Base-by-base conservation (phyloP, 352 stramenopile species). In the Globisporangium radiosum region DNA sequence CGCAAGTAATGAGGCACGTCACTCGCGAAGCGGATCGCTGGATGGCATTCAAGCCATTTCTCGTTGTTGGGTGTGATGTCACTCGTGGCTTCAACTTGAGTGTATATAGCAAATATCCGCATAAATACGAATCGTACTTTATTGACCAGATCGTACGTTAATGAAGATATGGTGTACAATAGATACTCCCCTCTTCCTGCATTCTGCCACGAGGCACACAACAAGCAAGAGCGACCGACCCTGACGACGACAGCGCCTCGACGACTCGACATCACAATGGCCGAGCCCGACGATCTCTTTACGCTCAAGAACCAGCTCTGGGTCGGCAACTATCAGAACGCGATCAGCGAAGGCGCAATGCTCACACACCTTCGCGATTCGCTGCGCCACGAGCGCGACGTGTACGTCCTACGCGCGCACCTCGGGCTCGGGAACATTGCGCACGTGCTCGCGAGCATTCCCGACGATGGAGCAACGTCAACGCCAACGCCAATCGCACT, bases 231-330 rank as follows among this genome's bases (percentile, higher is more conserved):
- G 25, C 2, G 25, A 33, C 25, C 25, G 25, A 33, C 25, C 25
- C 25, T 33, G 2, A 33, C 25, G 25, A 33, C 25, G 25, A 33
- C 25, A 33, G 25, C 25, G 25, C 25, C 25, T 33, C 25, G 25
- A 33, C 25, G 25, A 33, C 25, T 33, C 25, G 25, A 11, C 45
- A 25, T 8, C 47, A 60, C 39, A 11, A 97, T 97, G 90, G 73
- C 80, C 40, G 92, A 98, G 68, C 95, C 96, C 11, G 96, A 99
- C 71, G 96, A 99, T 63, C 83, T 99, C 48, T 99, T 98, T 78
- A 99, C 95, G 68, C 79, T 99, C 33, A 94, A 97, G 72, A 98
- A 97, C 78, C 94, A 98, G 71, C 96, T 97, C 63, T 98, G 93
- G 92, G 80, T 98, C 48, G 96, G 95, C 56, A 97, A 98, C 80